Evolutionary conservation across 257 asterid species (phyloP), one percentile per base, ranked within the genome.

Genomic region (Fraxinus quadrangulata): DNA sequence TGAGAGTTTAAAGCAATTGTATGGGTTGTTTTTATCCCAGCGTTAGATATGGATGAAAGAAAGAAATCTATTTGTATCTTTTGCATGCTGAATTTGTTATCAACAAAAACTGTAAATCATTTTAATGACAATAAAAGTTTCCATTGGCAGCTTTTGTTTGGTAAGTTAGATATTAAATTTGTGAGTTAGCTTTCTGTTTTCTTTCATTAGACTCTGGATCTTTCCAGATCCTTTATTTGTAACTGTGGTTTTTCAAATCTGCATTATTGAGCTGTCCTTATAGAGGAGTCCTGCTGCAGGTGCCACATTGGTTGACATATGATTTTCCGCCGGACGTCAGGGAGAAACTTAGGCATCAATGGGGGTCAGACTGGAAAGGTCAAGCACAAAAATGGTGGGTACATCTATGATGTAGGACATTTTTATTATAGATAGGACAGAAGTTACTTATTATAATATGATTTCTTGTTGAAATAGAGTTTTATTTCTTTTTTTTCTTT

Each of bases 351-450:
- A 92, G 82, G n/a, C 79, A 47, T 79, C 97, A 86, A 83, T 96
- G 98, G 98, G 98, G 97, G 69, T 87, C 96, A 45, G 96, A 96
- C 84, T 96, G 99, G 99, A 90, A 89, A 84, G 99, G 99, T 83
- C 99, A 96, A 90, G 98, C 97, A 70, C 99, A 93, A 75, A 96
- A 96, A 83, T 93, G 99, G 98, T 91, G 74, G 78, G 90, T 47
- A 16, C 81, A 59, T 49, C 37, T 76, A 28, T 37, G 42, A 37
- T 37, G 42, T 37, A 1, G 42, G 42, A 37, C 42, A 7, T 7
- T 37, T 2, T 10, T 37, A 37, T 37, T 1, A 1, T 37, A 37
- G 7, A 37, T 37, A 37, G 40, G 9, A 7, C 40, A 6, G 10
- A 37, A 37, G 10, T 37, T 6, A 36, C 40, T 36, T 36, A 37